These are phyloP conservation scores for Camellia sinensis DNA, from an alignment of 148 eudicot species.

Conservation along the genomic window DNA sequence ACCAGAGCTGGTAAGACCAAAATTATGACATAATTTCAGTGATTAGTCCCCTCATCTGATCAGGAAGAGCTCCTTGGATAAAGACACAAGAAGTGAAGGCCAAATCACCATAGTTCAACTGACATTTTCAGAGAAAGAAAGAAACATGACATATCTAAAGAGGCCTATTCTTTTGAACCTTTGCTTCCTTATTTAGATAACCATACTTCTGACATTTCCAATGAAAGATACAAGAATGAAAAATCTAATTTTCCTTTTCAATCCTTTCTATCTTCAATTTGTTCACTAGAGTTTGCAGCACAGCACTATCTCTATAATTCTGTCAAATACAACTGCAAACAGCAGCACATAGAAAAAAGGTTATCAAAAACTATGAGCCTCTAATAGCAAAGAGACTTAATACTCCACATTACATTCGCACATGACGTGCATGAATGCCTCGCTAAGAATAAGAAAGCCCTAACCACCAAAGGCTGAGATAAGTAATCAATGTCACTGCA, in stretches of 20 bases:
- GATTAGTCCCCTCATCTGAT: not conserved
- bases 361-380: not conserved
- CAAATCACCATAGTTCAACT: not conserved
- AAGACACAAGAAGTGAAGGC: not conserved
- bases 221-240: too few relatives aligned
- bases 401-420: not conserved
- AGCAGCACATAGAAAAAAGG: not conserved
- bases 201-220: not conserved
- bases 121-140: not conserved
- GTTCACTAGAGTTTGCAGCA: too few relatives aligned
- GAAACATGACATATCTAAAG: not conserved
- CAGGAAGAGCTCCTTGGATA: not conserved
- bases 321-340: not conserved
- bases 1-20: not conserved
- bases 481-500: constrained; percentile 71
- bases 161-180: not conserved
- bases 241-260: not conserved
- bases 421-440: not conserved
- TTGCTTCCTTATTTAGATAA: not conserved
- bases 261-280: not conserved
- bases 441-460: constrained; percentile 17
- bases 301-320: not conserved
- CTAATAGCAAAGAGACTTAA: not conserved
- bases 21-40: not conserved
- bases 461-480: constrained; percentile 92